Conservation (phyloP, 2,329 filamentous ascomycete species). For the Ophiostoma angusticollis region DNA sequence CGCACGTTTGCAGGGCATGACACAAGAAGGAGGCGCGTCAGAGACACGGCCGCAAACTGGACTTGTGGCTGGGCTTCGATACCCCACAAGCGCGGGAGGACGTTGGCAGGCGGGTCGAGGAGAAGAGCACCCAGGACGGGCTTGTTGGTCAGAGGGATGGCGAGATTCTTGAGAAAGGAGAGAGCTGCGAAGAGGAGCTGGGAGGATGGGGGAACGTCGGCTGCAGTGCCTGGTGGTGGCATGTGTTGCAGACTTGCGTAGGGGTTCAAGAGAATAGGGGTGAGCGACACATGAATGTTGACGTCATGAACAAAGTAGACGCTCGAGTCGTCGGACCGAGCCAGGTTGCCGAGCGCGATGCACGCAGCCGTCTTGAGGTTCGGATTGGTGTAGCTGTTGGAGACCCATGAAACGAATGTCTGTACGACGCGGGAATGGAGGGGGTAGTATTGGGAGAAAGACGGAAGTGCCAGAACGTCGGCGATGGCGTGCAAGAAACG, state of each 20-base stretch:
- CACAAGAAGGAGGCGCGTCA: slow-evolving; percentile 43
- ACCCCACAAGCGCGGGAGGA: slow-evolving; percentile 43
- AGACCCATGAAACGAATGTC: slow-evolving; percentile 30
- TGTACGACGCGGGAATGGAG: slow-evolving; percentile 25
- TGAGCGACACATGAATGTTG: slow-evolving; percentile 31
- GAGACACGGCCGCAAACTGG: slow-evolving; percentile 46
- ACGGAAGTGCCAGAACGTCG: slow-evolving; percentile 32
- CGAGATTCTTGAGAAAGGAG: slow-evolving; percentile 52
- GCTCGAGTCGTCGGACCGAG: slow-evolving; percentile 43
- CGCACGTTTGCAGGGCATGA: slow-evolving; percentile 39
- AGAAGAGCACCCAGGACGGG: slow-evolving; percentile 35
- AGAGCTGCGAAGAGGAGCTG: slow-evolving; percentile 45
- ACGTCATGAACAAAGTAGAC: slow-evolving; percentile 34
- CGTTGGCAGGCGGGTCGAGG: slow-evolving; percentile 18
- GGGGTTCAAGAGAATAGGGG: slow-evolving; percentile 30
- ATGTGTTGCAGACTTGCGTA: slow-evolving; percentile 18
- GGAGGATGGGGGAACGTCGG: slow-evolving; percentile 11
- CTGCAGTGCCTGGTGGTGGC: slow-evolving; percentile 20
- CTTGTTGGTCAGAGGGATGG: slow-evolving; percentile 45
- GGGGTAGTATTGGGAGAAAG: slow-evolving; percentile 25
- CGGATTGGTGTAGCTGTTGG: slow-evolving; percentile 21
- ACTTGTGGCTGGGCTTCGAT: slow-evolving; percentile 39
- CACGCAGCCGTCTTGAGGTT: slow-evolving; percentile 41
- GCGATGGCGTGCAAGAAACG: slow-evolving; percentile 38
- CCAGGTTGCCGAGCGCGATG: slow-evolving; percentile 48